Percentiles rank a stretch among this genome's conserved stretches.
Conservation (phyloP, 2,329 filamentous ascomycete species). For the Amphichorda felina region DNA sequence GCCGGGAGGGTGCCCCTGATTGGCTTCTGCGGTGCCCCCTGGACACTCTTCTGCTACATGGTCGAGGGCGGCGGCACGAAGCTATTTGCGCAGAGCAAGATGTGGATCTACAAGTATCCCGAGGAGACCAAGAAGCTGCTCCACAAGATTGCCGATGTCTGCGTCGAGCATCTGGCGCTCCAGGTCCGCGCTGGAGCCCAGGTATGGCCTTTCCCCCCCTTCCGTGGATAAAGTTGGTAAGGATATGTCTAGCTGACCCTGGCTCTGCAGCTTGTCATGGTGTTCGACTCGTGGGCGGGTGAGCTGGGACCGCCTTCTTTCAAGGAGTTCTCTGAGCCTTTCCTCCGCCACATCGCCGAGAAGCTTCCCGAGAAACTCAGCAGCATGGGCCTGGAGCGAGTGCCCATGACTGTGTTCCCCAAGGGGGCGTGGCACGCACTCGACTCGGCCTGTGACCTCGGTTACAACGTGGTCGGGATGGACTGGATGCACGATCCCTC, state of each 20-base stretch:
- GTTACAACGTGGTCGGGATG: constrained; percentile 87
- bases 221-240: not conserved
- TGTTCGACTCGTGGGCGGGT: constrained; percentile 97
- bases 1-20: constrained; percentile 82
- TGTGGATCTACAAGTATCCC: constrained; percentile 87
- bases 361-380: constrained; percentile 64
- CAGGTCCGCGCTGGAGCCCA: constrained; percentile 92
- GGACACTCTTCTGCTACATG: constrained; percentile 98
- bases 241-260: not conserved
- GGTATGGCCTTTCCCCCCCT: constrained; percentile 28
- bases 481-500: constrained; percentile 91
- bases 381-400: constrained; percentile 63
- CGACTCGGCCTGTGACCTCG: constrained; percentile 73
- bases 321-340: constrained; percentile 75
- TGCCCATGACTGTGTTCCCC: constrained; percentile 96
- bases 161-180: constrained; percentile 84
- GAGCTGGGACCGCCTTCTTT: constrained; percentile 81
- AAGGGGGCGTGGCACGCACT: constrained; percentile 96
- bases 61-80: constrained; percentile 95
- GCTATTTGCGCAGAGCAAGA: constrained; percentile 88
- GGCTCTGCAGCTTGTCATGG: constrained; percentile 63
- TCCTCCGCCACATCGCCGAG: constrained; percentile 71
- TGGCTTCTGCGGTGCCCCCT: constrained; percentile 93
- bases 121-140: constrained; percentile 70
- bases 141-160: constrained; percentile 86